These are phyloP conservation scores for Fusarium heterosporum DNA, from an alignment of 2,329 filamentous ascomycete species.

Conservation along the genomic window DNA sequence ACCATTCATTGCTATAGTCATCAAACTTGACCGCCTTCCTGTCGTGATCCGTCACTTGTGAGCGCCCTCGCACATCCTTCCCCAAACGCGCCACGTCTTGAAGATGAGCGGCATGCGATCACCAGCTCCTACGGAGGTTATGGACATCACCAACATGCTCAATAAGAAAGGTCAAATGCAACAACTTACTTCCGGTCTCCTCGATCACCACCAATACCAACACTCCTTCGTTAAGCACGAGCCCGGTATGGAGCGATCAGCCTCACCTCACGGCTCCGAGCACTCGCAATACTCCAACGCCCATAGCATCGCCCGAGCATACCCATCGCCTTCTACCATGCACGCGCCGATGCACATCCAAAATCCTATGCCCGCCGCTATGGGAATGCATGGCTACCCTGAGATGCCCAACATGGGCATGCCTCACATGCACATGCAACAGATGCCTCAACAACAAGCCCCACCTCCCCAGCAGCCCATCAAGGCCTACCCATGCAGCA, in stretches of 20 bases:
- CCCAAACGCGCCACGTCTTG: slow-evolving; percentile 41
- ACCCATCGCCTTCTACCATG: slow-evolving; percentile 66
- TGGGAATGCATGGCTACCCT: slow-evolving; percentile 59
- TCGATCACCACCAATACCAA: slow-evolving; percentile 50
- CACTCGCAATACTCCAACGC: slow-evolving; percentile 67
- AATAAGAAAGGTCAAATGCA: slow-evolving; percentile 61
- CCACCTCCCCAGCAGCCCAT: slow-evolving; percentile 54
- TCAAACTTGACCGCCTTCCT: slow-evolving; percentile 43
- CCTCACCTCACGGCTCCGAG: slow-evolving; percentile 70
- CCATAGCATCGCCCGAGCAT: slow-evolving; percentile 61
- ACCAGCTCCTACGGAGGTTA: slow-evolving; percentile 61
- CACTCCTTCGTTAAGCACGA: slow-evolving; percentile 53
- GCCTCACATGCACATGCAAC: slow-evolving; percentile 55
- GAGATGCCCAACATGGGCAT: slow-evolving; percentile 58
- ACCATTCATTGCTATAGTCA: slow-evolving; percentile 37
- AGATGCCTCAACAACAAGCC: slow-evolving; percentile 51
- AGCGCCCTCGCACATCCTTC: slow-evolving; percentile 38
- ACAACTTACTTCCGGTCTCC: slow-evolving; percentile 49
- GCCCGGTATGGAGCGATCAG: slow-evolving; percentile 63
- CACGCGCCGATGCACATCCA: slow-evolving; percentile 61
- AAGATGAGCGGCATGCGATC: slow-evolving; percentile 56
- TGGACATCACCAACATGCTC: slow-evolving; percentile 66
- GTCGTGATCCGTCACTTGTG: slow-evolving; percentile 42
- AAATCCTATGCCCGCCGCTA: slow-evolving; percentile 55
- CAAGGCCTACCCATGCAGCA: slow-evolving; percentile 88